A percentile compares a stretch with the other conserved stretches of the same genome.
Evolutionary conservation across 169 alveolate genomes (phyloP).

Genomic region (Cryptosporidium baileyi): DNA sequence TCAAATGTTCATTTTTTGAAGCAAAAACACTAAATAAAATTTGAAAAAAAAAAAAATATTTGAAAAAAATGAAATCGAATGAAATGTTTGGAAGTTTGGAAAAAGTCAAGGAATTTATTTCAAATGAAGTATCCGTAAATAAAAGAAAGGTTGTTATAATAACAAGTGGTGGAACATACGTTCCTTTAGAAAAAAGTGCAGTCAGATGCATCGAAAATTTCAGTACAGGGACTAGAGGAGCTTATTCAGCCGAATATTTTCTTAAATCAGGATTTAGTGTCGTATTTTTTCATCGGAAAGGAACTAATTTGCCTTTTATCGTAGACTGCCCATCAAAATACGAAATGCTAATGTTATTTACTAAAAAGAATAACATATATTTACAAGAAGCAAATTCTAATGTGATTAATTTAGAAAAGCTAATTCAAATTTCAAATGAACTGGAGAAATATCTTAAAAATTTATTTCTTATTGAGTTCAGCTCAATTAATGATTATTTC

Average conservation of each 20-base stretch:
- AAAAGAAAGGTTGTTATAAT: constrained; percentile 73
- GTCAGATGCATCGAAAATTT: constrained; percentile 87
- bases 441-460: constrained; percentile 25
- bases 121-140: background rate
- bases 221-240: constrained; percentile 88
- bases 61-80: too few species aligned
- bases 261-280: constrained; percentile 76
- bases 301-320: constrained; percentile 74
- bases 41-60: too few species aligned
- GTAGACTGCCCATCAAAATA: constrained; percentile 50
- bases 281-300: constrained; percentile 75
- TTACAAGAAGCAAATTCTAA: background rate
- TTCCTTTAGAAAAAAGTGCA: constrained; percentile 85
- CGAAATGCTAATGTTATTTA: background rate
- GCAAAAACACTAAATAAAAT: too few species aligned
- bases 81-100: too few species aligned
- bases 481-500: constrained; percentile 74
- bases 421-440: constrained; percentile 14
- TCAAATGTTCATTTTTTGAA: too few species aligned
- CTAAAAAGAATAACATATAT: background rate
- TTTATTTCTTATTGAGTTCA: constrained; percentile 73
- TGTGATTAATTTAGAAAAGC: background rate
- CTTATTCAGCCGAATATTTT: constrained; percentile 83
- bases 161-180: constrained; percentile 91
- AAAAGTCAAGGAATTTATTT: background rate